Evolutionary conservation across 306 rosid species (phyloP).

Genomic region (Albizia julibrissin): DNA sequence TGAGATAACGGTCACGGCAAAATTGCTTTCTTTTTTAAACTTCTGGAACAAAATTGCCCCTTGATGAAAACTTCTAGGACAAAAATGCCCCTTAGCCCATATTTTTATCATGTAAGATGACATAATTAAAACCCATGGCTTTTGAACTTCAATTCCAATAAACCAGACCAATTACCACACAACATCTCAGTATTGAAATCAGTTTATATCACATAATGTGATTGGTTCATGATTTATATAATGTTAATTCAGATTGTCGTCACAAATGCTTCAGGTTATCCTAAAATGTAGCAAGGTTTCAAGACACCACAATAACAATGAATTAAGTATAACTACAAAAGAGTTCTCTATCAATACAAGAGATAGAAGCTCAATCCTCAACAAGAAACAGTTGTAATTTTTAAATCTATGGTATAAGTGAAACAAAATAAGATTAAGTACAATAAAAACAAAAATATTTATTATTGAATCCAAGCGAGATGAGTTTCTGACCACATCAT

Average conservation of each 20-base stretch:
- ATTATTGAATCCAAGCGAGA: neutral
- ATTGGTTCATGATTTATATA: neutral
- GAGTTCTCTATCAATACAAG: neutral
- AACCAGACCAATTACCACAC: neutral
- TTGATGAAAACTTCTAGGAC: too few relatives aligned
- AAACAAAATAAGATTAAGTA: neutral
- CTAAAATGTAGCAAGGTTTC: neutral
- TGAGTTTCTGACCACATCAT: slow-evolving; percentile 1
- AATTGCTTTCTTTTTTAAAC: too few relatives aligned
- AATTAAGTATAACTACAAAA: neutral
- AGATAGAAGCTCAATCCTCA: neutral
- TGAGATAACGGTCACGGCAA: too few relatives aligned
- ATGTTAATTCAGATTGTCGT: neutral
- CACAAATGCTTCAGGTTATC: neutral
- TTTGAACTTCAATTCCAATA: neutral
- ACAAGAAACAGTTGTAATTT: neutral
- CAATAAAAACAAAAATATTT: neutral
- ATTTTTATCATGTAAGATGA: neutral
- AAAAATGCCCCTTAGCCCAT: too few relatives aligned
- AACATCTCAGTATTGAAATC: neutral
- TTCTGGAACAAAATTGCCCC: too few relatives aligned
- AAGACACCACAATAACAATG: neutral
- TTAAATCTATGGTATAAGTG: neutral
- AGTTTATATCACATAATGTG: neutral
- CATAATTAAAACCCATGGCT: neutral